Evolutionary conservation across 768 basidiomycete genomes (phyloP), one percentile per base, ranked within the genome.

Genomic region (Auriscalpium vulgare): DNA sequence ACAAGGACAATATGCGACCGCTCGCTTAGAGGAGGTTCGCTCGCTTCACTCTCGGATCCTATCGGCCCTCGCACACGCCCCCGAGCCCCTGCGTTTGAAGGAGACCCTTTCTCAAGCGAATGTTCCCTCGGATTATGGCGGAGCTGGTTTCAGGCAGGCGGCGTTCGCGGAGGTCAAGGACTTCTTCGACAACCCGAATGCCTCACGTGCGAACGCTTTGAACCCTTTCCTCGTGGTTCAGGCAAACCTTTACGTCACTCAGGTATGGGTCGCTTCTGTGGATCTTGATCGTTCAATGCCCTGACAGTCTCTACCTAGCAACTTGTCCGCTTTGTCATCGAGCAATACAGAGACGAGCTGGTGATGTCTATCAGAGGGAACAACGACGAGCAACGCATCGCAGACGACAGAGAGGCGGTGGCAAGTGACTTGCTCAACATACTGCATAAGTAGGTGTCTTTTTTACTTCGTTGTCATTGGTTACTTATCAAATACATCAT

Each of bases 191-290:
- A 90, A 95, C 63, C 92, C 93, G 11, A 88, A 91, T 59, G 90
- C 90, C 8, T 88, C 84, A 9, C 80, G 88, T 19, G 89, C 83
- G 55, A 88, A 89, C 64, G 91, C 92, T 0, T 78, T 90, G 53
- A 93, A 95, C 67, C 87, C 89, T 17, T 95, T 87, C 77, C 76
- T 94, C 36, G 91, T 95, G 36, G 88, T 92, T 81, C 92, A 94
- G 69, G 88, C 88, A 37, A 95, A 95, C 65, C 75, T 95, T 44
- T 95, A 87, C 63, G 92, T 95, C 63, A 95, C 92, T 10, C 92
- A 94, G 80, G 91, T 87, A 59, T 16, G 44, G 21, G 29, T 47
- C 52, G 44, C 21, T 35, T 47, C 45, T 37, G 37, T 37, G 21
- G 10, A 51, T 54, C 54, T 37, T 38, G 35, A 16, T 11, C 36